Conservation (phyloP, 805 yeast species). For the Cyberlindnera suaveolens region DNA sequence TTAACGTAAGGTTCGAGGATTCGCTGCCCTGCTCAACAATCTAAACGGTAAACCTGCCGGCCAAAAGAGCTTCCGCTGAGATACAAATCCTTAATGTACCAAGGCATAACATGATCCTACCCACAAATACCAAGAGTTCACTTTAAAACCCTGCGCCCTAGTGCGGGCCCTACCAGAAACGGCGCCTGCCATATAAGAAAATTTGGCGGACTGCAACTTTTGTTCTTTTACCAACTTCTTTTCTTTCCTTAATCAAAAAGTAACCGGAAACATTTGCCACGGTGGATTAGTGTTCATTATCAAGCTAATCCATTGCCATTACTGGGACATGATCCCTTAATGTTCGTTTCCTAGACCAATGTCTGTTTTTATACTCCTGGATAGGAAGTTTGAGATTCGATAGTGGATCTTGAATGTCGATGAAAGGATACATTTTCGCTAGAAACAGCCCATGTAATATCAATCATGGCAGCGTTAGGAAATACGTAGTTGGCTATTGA, state of each 20-base stretch:
- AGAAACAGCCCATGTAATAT: not conserved
- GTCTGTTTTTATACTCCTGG: conserved; percentile 18
- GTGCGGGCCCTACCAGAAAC: not conserved
- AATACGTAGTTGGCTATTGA: not conserved
- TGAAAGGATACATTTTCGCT: conserved; percentile 22
- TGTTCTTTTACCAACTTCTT: conserved; percentile 4
- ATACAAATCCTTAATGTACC: too few species aligned
- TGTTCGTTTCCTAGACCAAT: conserved; percentile 25
- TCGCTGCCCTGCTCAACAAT: too few species aligned
- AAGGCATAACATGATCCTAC: too few species aligned
- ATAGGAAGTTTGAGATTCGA: conserved; percentile 28
- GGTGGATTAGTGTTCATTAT: conserved; percentile 22
- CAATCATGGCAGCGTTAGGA: too few species aligned
- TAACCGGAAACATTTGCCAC: conserved; percentile 29
- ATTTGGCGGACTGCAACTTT: not conserved
- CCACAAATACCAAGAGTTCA: too few species aligned
- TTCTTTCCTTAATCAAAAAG: conserved; percentile 27
- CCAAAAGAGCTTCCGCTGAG: too few species aligned
- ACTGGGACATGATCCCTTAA: conserved; percentile 23
- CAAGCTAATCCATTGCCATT: conserved; percentile 28
- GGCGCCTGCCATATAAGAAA: not conserved
- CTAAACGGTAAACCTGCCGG: too few species aligned
- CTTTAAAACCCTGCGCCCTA: too few species aligned
- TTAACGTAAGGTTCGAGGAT: too few species aligned
- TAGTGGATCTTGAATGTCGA: conserved; percentile 27